Base-by-base conservation (phyloP, 192 early-diverging fungal species). In the Entomortierella lignicola region DNA sequence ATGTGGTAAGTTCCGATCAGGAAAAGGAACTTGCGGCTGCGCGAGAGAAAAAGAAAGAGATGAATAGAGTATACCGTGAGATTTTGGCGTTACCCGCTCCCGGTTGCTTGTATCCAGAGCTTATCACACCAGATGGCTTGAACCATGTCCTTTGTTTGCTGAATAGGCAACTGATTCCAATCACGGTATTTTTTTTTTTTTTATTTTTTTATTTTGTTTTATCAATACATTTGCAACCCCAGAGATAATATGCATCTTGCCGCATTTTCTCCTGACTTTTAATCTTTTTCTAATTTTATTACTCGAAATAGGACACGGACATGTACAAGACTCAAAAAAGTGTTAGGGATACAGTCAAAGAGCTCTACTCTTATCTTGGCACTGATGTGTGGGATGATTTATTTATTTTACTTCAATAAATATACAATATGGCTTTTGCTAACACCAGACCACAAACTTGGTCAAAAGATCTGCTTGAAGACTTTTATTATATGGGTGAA, bases 331-430 rank as follows among this genome's bases (percentile, higher is more conserved):
- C 39, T 26, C 12, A 60, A 29, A 60, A 60, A 42, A 41, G 52
- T 3, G 18, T 66, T 15, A 55, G 30, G 20, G 34, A 70, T 2
- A 18, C 18, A 8, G 57, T 79, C 18, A 56, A 43, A 43, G 47
- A 82, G 21, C 79, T 77, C 59, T 68, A 44, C 31, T 30, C 67
- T 5, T 60, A 67, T 39, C 64, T 85, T 10, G 83, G 83, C 8
- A 29, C 55, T 13, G 67, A 72, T 31, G 7, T 31, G 31, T 26
- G 18, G 31, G 31, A 37, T 37, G 32, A 7, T 20, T n/a, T 57
- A 31, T 17, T 37, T 37, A 10, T 57, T 20, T 34, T 25, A 17
- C 26, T 54, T 10, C n/a, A 29, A 26, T 54, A 25, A 54, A 7
- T 10, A 29, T 13, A 25, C n/a, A n/a, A n/a, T n/a, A n/a, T n/a